Percentiles rank a stretch among this genome's conserved stretches.
Conservation (phyloP, 169 alveolate genomes). For the Plasmodium adleri region DNA sequence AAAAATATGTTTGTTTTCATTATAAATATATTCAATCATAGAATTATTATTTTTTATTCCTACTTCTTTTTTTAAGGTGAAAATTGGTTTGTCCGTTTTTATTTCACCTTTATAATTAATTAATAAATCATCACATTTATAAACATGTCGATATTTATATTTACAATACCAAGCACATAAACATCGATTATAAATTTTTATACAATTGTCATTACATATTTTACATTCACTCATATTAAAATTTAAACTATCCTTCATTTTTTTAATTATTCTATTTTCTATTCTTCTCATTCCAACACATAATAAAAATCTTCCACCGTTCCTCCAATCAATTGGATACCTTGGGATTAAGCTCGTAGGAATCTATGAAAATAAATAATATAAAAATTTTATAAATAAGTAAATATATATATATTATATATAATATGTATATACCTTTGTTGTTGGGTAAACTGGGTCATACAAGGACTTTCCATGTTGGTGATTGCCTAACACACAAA, state of each 20-base stretch:
- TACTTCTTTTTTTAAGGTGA: constrained; percentile 79
- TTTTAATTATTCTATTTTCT: constrained; percentile 81
- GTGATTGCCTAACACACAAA: constrained; percentile 85
- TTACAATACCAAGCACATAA: constrained; percentile 82
- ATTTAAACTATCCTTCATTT: constrained; percentile 81
- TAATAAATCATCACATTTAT: constrained; percentile 76
- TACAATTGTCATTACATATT: constrained; percentile 84
- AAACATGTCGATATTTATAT: constrained; percentile 68
- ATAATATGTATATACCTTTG: constrained; percentile 81
- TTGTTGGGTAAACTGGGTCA: constrained; percentile 91
- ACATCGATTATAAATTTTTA: constrained; percentile 82
- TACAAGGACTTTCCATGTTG: constrained; percentile 87
- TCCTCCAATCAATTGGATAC: constrained; percentile 91
- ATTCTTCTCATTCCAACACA: constrained; percentile 87
- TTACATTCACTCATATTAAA: constrained; percentile 83
- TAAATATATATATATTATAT: neutral
- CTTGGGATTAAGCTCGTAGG: constrained; percentile 90
- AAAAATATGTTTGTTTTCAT: neutral
- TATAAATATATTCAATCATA: constrained; percentile 18
- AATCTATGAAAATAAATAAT: constrained; percentile 69
- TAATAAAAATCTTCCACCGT: constrained; percentile 90
- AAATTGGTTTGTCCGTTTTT: constrained; percentile 78
- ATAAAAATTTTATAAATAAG: no score
- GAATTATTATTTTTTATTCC: constrained; percentile 75
- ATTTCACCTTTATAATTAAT: constrained; percentile 82